Evolutionary conservation across 441 rosid species (phyloP), one percentile per base, ranked within the genome.

Genomic region (Pelargonium myrrhifolium): DNA sequence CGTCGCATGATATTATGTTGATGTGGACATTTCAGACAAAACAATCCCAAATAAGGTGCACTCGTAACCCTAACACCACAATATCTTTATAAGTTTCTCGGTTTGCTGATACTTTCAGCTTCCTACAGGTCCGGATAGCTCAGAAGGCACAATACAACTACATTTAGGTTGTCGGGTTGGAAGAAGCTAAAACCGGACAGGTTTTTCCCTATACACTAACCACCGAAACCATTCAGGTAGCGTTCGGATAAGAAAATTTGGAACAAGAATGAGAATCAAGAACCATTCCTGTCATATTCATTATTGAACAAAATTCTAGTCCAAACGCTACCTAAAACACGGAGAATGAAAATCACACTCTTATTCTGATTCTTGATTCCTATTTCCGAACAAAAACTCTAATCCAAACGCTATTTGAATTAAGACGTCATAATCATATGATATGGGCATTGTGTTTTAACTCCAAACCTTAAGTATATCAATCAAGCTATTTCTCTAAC

Each of bases 1-100:
- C 9, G 28, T 64, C 71, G 99, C 93, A 28, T 96, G 97, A 51
- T 92, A 77, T 84, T 79, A 76, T 73, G 92, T 90, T 47, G 98
- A 95, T 70, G 92, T 81, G 3, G 98, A 95, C 73, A 62, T 75
- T 65, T 82, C 93, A 2, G 98, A 92, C 75, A 81, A 92, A 69
- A 92, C 87, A 86, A 92, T 92, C 26, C 92, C 90, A 81, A 95
- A 92, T 77, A 95, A 95, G 97, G 99, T 94, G 24, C 43, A 8
- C 70, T 22, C 51, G 24, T 9, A 9, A 42, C 14, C 47, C 47
- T 11, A 42, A 35, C 39, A 35, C 39, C 39, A 6, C 9, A 35
- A 6, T 6, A 35, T 35, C 39, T 9, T 35, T 35, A 35, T 35
- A 35, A 31, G 8, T 6, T 4, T 69, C 55, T 28, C 37, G 56